Conservation (phyloP, 805 yeast genomes). For the Debaryomyces maramus region DNA sequence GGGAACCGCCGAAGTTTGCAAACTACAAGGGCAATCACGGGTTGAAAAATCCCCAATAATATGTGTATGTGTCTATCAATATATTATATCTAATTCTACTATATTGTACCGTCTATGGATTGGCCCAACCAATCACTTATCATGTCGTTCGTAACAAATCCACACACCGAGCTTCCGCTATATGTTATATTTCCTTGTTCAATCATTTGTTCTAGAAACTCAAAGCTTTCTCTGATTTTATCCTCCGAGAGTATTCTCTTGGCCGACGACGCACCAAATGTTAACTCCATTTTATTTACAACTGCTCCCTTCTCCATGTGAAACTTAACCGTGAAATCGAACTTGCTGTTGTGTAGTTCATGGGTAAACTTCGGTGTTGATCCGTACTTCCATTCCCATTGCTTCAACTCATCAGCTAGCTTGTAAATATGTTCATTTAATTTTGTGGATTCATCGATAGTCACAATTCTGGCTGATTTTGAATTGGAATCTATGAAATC, state of each 20-base stretch:
- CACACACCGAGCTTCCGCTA: conserved; percentile 45
- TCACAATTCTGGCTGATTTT: conserved; percentile 14
- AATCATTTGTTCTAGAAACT: conserved; percentile 29
- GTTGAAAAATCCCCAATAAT: conserved; percentile 14
- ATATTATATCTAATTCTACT: conserved; percentile 4
- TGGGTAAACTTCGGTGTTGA: conserved; percentile 74
- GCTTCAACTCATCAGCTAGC: conserved; percentile 41
- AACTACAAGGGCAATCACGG: conserved; percentile 63
- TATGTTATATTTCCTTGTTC: conserved; percentile 33
- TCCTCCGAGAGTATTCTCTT: conserved; percentile 6
- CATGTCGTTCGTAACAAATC: conserved; percentile 43
- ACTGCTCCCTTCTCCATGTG: conserved; percentile 48
- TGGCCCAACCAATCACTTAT: conserved; percentile 48
- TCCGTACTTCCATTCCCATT: conserved; percentile 78
- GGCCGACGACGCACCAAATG: conserved; percentile 8
- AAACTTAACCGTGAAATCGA: conserved; percentile 34
- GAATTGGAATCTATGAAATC: conserved; percentile 26
- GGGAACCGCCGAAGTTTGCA: conserved; percentile 53
- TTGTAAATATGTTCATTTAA: conserved; percentile 41
- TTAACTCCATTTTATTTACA: conserved; percentile 21
- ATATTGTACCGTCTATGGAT: conserved; percentile 45
- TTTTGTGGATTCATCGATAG: conserved; percentile 25
- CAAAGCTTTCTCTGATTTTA: conserved; percentile 28
- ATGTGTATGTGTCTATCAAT: background rate
- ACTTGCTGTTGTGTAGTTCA: conserved; percentile 36